Evolutionary conservation across 495 filamentous ascomycete genomes (phyloP).

Genomic region (Penicillium manginii): DNA sequence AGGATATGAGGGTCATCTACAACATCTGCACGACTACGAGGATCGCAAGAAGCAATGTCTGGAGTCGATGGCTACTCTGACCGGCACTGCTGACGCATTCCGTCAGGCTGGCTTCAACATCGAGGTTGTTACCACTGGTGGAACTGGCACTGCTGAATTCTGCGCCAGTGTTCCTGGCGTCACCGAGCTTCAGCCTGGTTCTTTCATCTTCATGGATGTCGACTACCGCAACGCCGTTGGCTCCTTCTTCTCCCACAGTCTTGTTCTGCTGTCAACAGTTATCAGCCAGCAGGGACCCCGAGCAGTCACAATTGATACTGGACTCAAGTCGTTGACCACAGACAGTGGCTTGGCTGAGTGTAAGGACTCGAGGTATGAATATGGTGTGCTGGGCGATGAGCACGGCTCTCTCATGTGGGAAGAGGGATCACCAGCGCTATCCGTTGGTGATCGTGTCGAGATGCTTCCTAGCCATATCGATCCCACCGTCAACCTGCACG

Average conservation of each 20-base stretch:
- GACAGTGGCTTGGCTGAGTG: conserved; percentile 45
- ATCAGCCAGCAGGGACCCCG: conserved; percentile 39
- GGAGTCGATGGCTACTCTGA: conserved; percentile 36
- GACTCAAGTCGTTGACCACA: conserved; percentile 43
- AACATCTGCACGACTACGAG: conserved; percentile 37
- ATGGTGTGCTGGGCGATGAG: conserved; percentile 43
- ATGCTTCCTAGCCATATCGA: conserved; percentile 48
- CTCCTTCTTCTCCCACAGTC: conserved; percentile 40
- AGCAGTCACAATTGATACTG: conserved; percentile 39
- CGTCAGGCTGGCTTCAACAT: conserved; percentile 36
- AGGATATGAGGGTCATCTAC: conserved; percentile 43
- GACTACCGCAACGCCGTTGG: conserved; percentile 46
- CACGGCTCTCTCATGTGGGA: conserved; percentile 41
- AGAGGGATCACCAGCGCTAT: conserved; percentile 26
- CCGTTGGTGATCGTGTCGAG: conserved; percentile 39
- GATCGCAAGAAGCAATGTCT: conserved; percentile 37
- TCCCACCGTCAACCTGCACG: conserved; percentile 43
- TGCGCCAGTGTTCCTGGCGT: conserved; percentile 43
- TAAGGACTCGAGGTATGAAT: conserved; percentile 35
- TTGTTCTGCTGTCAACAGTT: conserved; percentile 40
- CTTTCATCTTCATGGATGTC: conserved; percentile 49
- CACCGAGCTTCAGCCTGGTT: conserved; percentile 44
- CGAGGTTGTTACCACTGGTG: conserved; percentile 40
- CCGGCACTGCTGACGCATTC: conserved; percentile 30
- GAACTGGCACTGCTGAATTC: conserved; percentile 43